Base-by-base conservation (phyloP, 257 asterid species). In the Forsythia viridissima region DNA sequence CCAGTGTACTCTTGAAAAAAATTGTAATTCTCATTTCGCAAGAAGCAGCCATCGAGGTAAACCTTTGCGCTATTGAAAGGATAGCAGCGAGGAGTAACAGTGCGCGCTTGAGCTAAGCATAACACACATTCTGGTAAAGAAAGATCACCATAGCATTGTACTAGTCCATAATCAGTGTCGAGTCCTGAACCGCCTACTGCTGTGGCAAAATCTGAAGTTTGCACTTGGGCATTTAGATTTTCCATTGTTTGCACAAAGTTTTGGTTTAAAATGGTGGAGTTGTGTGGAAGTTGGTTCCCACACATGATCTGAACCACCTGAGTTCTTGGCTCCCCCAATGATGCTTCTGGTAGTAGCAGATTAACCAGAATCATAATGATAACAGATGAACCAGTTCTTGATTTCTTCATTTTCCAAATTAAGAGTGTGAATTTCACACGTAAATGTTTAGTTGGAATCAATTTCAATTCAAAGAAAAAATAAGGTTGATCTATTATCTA, bases 141-240 rank as follows among this genome's bases (percentile, higher is more conserved):
- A 48, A 82, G 86, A 76, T 82, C 83, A 11, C 80, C 77, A 10
- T 82, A 74, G 77, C 86, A 82, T 66, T 79, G 82, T 12, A 18
- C 61, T 13, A 75, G 73, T 68, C 68, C 40, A 20, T 20, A 36
- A 59, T 59, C 67, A 10, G 36, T 59, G 67, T 52, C 43, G 40
- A 16, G 59, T 52, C 81, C 76, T 3, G 34, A 55, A 15, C 76
- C 81, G 0, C 13, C 7, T n/a, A 6, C n/a, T 39, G 75, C 81
- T 70, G 39, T 2, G 4, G 76, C 71, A 24, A 48, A 77, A 57
- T 55, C 70, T 13, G 66, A 41, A 51, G 24, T n/a, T 52, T 36
- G 5, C 46, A 77, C 21, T 37, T 77, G 76, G 36, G 12, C 40
- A 34, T 70, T 77, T 10, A 70, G 13, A 15, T 70, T 77, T 52